These are phyloP conservation scores for Colletotrichum falcatum DNA, from an alignment of 2,329 filamentous ascomycete species.

Conservation along the genomic window DNA sequence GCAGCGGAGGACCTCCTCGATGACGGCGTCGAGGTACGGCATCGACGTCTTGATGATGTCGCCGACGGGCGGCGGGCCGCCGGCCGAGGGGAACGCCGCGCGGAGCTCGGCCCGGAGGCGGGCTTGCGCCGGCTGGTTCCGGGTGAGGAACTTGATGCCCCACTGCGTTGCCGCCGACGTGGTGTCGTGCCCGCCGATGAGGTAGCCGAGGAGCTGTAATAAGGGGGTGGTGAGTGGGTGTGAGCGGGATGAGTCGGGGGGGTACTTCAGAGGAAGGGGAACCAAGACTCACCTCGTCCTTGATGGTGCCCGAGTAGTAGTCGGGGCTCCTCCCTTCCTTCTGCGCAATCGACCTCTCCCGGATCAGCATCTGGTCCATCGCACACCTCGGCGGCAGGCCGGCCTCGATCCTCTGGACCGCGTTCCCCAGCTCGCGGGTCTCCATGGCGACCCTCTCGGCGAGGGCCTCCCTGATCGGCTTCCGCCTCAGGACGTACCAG, in stretches of 20 bases:
- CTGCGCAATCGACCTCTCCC: slow-evolving; percentile 48
- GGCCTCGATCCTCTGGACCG: slow-evolving; percentile 15
- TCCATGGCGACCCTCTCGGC: not conserved
- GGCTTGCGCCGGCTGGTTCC: slow-evolving; percentile 44
- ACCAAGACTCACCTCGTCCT: slow-evolving; percentile 48
- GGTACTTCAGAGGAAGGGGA: no score
- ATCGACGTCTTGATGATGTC: slow-evolving; percentile 43
- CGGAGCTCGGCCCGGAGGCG: slow-evolving; percentile 45
- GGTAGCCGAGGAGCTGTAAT: slow-evolving; percentile 46
- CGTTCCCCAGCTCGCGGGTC: slow-evolving; percentile 17
- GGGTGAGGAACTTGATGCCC: slow-evolving; percentile 43
- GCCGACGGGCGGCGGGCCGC: slow-evolving; percentile 40
- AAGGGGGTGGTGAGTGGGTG: no score
- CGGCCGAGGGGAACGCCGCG: slow-evolving; percentile 20
- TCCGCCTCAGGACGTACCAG: slow-evolving; percentile 1
- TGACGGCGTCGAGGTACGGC: slow-evolving; percentile 47
- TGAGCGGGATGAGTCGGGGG: no score
- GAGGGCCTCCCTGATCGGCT: not conserved
- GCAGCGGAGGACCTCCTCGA: slow-evolving; percentile 48
- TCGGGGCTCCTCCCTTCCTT: slow-evolving; percentile 47
- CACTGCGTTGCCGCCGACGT: slow-evolving; percentile 43
- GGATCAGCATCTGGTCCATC: slow-evolving; percentile 50
- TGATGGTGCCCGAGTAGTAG: slow-evolving; percentile 47
- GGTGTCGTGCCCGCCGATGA: slow-evolving; percentile 46
- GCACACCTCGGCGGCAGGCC: slow-evolving; percentile 38